Evolutionary conservation across 805 yeast genomes (phyloP).

Genomic region (Nakazawaea anatomiae): DNA sequence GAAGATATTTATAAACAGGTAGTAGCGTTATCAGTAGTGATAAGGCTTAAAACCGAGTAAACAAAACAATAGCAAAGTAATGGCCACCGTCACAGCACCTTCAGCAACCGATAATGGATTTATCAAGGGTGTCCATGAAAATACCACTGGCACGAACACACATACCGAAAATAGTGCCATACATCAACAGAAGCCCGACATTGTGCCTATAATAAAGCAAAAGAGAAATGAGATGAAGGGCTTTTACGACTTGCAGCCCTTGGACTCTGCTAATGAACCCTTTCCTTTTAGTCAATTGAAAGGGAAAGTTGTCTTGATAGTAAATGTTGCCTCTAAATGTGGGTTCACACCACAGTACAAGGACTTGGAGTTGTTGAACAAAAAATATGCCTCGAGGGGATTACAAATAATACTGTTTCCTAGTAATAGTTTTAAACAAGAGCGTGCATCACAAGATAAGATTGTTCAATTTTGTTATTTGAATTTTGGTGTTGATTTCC

Average conservation of each 20-base stretch:
- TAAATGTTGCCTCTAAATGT: slow-evolving; percentile 78
- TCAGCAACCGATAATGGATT: no score
- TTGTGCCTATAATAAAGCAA: neutral
- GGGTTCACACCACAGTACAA: slow-evolving; percentile 58
- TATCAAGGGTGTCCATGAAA: no score
- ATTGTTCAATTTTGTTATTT: slow-evolving; percentile 57
- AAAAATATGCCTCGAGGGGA: slow-evolving; percentile 48
- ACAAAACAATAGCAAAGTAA: no score
- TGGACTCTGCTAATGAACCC: slow-evolving; percentile 52
- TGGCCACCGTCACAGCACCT: no score
- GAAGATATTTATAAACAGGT: no score
- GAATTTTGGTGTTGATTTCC: slow-evolving; percentile 81
- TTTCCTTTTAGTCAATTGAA: slow-evolving; percentile 55
- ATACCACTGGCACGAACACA: no score
- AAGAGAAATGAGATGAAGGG: slow-evolving; percentile 32
- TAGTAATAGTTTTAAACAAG: slow-evolving; percentile 70
- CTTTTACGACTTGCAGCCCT: slow-evolving; percentile 66
- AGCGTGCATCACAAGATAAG: slow-evolving; percentile 53
- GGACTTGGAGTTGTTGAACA: slow-evolving; percentile 53
- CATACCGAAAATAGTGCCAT: no score
- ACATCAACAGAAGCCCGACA: neutral
- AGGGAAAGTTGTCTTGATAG: slow-evolving; percentile 79
- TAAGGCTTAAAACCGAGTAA: no score
- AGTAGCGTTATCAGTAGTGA: no score
- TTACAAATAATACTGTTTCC: slow-evolving; percentile 71